Evolutionary conservation across 192 early-diverging fungal genomes (phyloP).

Genomic region (Diversispora epigaea): DNA sequence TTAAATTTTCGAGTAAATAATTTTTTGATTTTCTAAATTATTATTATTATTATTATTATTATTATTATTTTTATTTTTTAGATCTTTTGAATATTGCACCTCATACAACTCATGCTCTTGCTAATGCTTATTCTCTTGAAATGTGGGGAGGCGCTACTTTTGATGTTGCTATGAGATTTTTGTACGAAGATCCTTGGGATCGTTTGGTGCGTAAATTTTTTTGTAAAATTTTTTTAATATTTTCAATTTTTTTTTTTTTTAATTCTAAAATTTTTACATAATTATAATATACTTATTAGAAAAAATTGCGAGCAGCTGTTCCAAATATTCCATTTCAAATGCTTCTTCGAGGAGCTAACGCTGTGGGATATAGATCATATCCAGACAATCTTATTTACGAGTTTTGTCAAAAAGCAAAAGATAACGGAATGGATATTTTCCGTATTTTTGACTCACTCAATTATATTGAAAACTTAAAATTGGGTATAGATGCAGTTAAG

Average conservation of each 20-base stretch:
- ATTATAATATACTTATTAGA: not conserved
- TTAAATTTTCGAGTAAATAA: not conserved
- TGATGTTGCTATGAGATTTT: conserved; percentile 94
- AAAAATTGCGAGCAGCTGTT: conserved; percentile 74
- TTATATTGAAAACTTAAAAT: conserved; percentile 93
- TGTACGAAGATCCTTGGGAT: conserved; percentile 97
- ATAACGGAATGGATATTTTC: conserved; percentile 93
- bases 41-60: not conserved
- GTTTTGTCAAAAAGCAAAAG: conserved; percentile 88
- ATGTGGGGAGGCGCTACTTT: conserved; percentile 99
- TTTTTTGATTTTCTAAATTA: not conserved
- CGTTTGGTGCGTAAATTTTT: conserved; percentile 57
- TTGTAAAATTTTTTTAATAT: not conserved
- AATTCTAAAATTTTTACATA: not conserved
- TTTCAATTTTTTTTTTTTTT: not conserved
- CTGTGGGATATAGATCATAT: conserved; percentile 96
- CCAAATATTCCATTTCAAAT: conserved; percentile 99
- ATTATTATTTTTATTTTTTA: conserved; percentile 17
- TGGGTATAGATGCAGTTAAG: conserved; percentile 91
- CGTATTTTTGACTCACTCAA: conserved; percentile 98
- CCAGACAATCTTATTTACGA: conserved; percentile 97
- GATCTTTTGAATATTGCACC: conserved; percentile 79
- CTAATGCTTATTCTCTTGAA: conserved; percentile 90
- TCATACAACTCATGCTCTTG: conserved; percentile 82
- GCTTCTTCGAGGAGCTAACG: conserved; percentile 97